A percentile compares a stretch with the other conserved stretches of the same genome.
These are phyloP conservation scores for Cercophora sp. DNA, from an alignment of 495 filamentous ascomycete species.

Conservation along the genomic window DNA sequence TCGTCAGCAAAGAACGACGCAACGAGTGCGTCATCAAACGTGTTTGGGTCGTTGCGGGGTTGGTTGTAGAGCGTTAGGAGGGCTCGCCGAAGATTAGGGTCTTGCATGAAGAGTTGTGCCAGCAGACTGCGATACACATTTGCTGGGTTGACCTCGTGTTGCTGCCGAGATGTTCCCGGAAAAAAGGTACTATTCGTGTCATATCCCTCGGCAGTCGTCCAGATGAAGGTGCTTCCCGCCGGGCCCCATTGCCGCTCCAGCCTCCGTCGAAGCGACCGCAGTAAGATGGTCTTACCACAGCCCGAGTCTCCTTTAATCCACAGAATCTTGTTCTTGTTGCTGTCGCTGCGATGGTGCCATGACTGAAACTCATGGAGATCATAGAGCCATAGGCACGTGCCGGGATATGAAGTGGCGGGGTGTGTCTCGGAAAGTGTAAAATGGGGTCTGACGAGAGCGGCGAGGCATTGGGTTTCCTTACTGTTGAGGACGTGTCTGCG, in stretches of 20 bases:
- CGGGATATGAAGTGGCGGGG: constrained; percentile 26
- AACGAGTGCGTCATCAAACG: constrained; percentile 28
- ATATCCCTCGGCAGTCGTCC: constrained; percentile 22
- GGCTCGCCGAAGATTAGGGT: constrained; percentile 25
- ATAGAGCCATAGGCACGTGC: constrained; percentile 36
- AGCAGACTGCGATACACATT: constrained; percentile 32
- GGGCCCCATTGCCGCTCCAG: constrained; percentile 31
- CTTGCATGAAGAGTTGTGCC: constrained; percentile 33
- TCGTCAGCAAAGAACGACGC: constrained; percentile 36
- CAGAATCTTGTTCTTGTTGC: constrained; percentile 30
- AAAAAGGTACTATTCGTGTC: constrained; percentile 18
- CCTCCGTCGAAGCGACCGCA: constrained; percentile 24
- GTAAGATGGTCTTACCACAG: constrained; percentile 34
- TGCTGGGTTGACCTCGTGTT: constrained; percentile 19
- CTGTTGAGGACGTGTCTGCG: constrained; percentile 21
- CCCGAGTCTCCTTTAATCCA: constrained; percentile 34
- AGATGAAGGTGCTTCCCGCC: constrained; percentile 28
- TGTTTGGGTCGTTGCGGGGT: constrained; percentile 7
- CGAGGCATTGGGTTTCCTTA: constrained; percentile 28
- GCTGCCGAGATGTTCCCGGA: constrained; percentile 11
- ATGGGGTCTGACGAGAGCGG: constrained; percentile 16
- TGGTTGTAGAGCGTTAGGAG: constrained; percentile 22
- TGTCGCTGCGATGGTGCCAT: constrained; percentile 33
- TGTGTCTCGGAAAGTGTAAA: constrained; percentile 15
- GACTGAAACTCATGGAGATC: constrained; percentile 31